Evolutionary conservation across 257 asterid species (phyloP).

Genomic region (Anisodus tanguticus): DNA sequence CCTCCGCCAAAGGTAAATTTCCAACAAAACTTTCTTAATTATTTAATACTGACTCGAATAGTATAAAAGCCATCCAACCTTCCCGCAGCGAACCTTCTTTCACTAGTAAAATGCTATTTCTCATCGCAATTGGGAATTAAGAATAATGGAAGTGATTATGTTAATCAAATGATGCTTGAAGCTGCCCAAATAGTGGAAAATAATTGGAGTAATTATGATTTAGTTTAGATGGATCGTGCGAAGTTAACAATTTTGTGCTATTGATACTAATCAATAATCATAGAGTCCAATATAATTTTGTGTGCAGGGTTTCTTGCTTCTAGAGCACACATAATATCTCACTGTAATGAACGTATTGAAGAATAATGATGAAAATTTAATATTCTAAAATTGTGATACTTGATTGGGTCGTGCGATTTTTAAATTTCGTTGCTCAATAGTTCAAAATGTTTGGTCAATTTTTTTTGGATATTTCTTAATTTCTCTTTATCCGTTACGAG

Average conservation of each 20-base stretch:
- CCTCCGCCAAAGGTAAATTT: too few species aligned
- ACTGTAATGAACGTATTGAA: slow-evolving; percentile 15
- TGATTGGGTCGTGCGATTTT: background rate
- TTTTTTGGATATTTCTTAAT: background rate
- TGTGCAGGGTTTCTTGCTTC: background rate
- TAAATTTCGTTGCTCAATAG: background rate
- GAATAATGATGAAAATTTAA: background rate
- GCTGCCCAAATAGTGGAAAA: background rate
- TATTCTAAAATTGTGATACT: background rate
- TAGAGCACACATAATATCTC: background rate
- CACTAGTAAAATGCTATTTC: background rate
- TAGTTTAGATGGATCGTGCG: background rate
- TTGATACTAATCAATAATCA: background rate
- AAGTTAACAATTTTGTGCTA: background rate
- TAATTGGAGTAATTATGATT: background rate
- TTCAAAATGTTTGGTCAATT: background rate
- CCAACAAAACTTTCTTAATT: background rate
- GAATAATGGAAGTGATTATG: slow-evolving; percentile 8
- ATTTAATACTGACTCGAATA: background rate
- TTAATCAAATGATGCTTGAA: background rate
- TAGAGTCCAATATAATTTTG: background rate
- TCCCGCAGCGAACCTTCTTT: background rate
- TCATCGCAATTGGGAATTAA: background rate
- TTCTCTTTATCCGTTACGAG: background rate
- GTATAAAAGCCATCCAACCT: background rate